These are phyloP conservation scores for Exophiala aquamarina DNA, from an alignment of 2,329 filamentous ascomycete species.

Conservation along the genomic window DNA sequence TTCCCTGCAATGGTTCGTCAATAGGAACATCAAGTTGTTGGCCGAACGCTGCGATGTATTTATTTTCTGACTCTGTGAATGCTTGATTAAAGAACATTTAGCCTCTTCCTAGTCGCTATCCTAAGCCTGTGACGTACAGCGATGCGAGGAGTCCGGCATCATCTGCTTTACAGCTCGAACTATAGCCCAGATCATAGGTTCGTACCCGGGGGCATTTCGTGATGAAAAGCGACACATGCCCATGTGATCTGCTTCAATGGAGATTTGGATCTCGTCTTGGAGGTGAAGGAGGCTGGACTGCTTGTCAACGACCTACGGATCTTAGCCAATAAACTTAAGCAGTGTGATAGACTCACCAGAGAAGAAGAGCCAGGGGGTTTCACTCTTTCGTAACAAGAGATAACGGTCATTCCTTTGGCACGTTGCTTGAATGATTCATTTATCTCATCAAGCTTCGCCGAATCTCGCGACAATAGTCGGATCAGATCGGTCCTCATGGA, in stretches of 20 bases:
- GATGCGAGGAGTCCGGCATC: constrained; percentile 3
- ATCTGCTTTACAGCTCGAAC: constrained; percentile 9
- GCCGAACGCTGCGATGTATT: constrained; percentile 7
- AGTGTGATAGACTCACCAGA: constrained; percentile 8
- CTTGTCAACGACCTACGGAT: constrained; percentile 10
- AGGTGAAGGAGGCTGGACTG: constrained; percentile 11
- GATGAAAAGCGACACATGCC: constrained; percentile 19
- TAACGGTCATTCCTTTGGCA: constrained; percentile 7
- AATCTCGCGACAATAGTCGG: constrained; percentile 12
- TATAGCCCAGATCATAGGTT: constrained; percentile 6
- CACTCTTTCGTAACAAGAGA: constrained; percentile 20
- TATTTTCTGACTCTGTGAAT: constrained; percentile 14
- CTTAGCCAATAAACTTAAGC: constrained; percentile 3
- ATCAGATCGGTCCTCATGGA: constrained; percentile 10
- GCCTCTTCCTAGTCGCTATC: constrained; percentile 7
- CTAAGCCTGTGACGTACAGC: constrained; percentile 10
- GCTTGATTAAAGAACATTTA: constrained; percentile 9
- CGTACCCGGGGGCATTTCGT: constrained; percentile 9
- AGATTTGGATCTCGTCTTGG: constrained; percentile 10
- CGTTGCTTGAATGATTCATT: constrained; percentile 14
- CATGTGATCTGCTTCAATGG: constrained; percentile 18
- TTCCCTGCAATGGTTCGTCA: constrained; percentile 12
- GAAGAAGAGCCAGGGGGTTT: constrained; percentile 12
- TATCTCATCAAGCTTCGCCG: constrained; percentile 12
- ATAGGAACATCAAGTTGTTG: constrained; percentile 7